These are phyloP conservation scores for Evernia prunastri DNA, from an alignment of 495 filamentous ascomycete species.

Conservation along the genomic window DNA sequence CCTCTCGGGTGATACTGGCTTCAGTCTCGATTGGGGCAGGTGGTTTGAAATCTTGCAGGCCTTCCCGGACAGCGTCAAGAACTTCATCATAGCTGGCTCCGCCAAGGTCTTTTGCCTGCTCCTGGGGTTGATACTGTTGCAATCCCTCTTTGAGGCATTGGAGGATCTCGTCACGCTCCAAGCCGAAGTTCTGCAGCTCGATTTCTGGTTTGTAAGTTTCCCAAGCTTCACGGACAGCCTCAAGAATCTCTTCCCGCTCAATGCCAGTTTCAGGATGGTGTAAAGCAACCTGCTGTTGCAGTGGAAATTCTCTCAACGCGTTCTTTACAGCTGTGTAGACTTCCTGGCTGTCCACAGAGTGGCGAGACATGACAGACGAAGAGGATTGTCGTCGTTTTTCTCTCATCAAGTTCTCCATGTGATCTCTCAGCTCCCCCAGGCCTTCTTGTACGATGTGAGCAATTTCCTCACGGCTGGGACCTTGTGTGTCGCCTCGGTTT, in stretches of 20 bases:
- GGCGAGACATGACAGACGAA: constrained; percentile 42
- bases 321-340: constrained; percentile 74
- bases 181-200: constrained; percentile 77
- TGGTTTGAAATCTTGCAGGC: constrained; percentile 67
- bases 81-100: constrained; percentile 71
- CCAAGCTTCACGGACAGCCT: constrained; percentile 80
- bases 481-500: constrained; percentile 42
- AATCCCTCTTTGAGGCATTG: constrained; percentile 78
- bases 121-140: constrained; percentile 59
- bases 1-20: constrained; percentile 63
- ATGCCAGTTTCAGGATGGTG: constrained; percentile 39
- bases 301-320: constrained; percentile 60
- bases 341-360: constrained; percentile 63
- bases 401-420: constrained; percentile 67
- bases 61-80: constrained; percentile 72
- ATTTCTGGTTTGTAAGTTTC: constrained; percentile 90
- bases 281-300: constrained; percentile 33
- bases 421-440: constrained; percentile 69
- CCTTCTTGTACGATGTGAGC: constrained; percentile 70
- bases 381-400: constrained; percentile 65
- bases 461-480: constrained; percentile 61
- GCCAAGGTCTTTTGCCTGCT: constrained; percentile 38
- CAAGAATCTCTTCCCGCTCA: constrained; percentile 73
- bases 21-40: constrained; percentile 60
- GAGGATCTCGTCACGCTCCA: constrained; percentile 83